Evolutionary conservation across 75 land plant genomes (phyloP).

Genomic region (Picea sitchensis): DNA sequence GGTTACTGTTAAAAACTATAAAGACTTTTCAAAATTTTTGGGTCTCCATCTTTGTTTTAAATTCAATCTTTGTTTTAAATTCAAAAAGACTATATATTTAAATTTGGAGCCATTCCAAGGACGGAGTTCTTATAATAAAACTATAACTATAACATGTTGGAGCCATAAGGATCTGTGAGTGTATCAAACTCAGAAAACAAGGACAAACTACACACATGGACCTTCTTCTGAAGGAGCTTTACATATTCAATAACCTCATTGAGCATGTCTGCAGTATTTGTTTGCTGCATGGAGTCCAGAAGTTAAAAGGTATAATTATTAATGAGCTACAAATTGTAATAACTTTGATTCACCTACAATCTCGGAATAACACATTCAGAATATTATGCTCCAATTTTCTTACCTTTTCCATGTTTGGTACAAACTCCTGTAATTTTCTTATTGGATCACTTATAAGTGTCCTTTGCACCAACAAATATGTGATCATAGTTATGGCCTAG

Average conservation of each 20-base stretch:
- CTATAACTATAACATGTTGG: not conserved
- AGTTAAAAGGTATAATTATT: too few species aligned
- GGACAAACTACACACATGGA: slow-evolving; percentile 32
- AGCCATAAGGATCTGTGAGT: not conserved
- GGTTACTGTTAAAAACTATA: too few species aligned
- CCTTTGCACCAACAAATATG: slow-evolving; percentile 53
- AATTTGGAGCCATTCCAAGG: too few species aligned
- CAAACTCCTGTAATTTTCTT: slow-evolving; percentile 82
- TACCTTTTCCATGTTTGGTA: slow-evolving; percentile 93
- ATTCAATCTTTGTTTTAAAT: too few species aligned
- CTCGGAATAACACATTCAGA: too few species aligned
- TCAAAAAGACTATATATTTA: too few species aligned
- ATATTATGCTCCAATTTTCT: not conserved
- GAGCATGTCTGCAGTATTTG: slow-evolving; percentile 76
- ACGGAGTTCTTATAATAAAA: too few species aligned
- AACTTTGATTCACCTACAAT: too few species aligned
- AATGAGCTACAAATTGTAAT: too few species aligned
- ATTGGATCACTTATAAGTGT: slow-evolving; percentile 82
- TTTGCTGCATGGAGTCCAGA: slow-evolving; percentile 43
- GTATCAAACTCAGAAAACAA: not conserved
- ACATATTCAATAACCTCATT: slow-evolving; percentile 73
- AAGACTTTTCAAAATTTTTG: too few species aligned
- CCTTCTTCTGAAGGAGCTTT: slow-evolving; percentile 58
- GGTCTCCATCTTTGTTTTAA: too few species aligned
- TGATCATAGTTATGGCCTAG: too few species aligned